Evolutionary conservation across 805 yeast genomes (phyloP).

Genomic region (Limtongozyma cylindracea): DNA sequence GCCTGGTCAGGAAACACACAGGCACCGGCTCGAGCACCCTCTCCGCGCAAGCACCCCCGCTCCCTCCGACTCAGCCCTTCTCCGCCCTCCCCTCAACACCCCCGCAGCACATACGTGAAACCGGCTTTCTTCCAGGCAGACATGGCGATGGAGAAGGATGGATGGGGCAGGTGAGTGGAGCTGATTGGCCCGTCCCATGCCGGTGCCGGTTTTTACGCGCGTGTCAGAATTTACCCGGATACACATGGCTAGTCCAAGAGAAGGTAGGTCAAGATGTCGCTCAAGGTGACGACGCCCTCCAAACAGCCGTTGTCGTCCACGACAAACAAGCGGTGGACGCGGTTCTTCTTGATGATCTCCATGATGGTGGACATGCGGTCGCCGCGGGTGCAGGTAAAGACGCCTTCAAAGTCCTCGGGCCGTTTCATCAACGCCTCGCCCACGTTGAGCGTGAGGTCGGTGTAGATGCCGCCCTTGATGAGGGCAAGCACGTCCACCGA

Average conservation of each 20-base stretch:
- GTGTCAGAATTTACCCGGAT: no score
- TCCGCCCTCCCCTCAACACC: no score
- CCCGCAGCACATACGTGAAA: no score
- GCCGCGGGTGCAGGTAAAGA: constrained; percentile 74
- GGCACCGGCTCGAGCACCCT: no score
- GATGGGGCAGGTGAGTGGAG: no score
- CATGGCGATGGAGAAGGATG: no score
- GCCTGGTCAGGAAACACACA: no score
- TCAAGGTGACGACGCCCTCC: constrained; percentile 66
- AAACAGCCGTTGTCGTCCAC: constrained; percentile 66
- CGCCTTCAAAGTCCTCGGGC: constrained; percentile 94
- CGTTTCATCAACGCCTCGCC: constrained; percentile 91
- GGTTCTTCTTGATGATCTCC: constrained; percentile 78
- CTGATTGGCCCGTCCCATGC: no score
- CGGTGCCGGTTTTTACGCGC: no score
- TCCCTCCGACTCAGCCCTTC: no score
- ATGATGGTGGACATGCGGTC: constrained; percentile 75
- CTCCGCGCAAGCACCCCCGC: no score
- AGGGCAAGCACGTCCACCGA: constrained; percentile 85
- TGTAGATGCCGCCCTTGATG: constrained; percentile 84
- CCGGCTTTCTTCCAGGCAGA: no score
- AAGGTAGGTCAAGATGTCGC: constrained; percentile 74
- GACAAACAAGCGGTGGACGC: constrained; percentile 78
- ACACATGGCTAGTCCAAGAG: constrained; percentile 27
- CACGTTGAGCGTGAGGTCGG: constrained; percentile 71